Conservation (phyloP, 73 alveolate genomes). For the Diophrys appendiculata region DNA sequence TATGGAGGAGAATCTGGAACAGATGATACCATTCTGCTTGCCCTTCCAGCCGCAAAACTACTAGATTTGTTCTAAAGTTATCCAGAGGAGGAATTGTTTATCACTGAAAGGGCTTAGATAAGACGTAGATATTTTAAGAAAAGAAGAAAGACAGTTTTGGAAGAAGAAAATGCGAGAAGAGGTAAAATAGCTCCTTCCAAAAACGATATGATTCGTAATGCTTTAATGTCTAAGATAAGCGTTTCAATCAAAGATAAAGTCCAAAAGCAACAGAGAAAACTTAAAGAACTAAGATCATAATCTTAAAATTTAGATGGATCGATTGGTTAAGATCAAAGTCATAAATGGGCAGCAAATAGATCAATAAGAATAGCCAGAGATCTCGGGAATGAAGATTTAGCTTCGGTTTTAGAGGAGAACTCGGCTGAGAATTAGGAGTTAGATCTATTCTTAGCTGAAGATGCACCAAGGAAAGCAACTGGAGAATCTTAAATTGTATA, state of each 20-base stretch:
- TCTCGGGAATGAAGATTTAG: background rate
- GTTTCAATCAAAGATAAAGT: no score
- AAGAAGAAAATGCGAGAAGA: constrained; percentile 20
- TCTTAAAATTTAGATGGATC: background rate
- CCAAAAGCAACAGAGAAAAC: background rate
- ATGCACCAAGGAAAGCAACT: background rate
- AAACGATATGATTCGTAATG: no score
- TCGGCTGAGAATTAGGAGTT: background rate
- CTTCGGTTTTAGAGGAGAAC: background rate
- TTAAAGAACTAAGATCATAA: background rate
- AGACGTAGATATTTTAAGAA: constrained; percentile 50
- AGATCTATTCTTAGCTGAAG: background rate
- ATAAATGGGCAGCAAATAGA: background rate
- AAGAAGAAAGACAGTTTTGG: constrained; percentile 4
- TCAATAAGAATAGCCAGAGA: background rate
- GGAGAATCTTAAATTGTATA: background rate
- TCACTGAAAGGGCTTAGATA: constrained; percentile 34
- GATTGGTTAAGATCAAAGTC: background rate
- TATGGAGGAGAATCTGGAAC: no score
- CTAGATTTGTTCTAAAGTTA: constrained; percentile 28
- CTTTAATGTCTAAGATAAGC: no score
- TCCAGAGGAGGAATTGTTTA: constrained; percentile 32
- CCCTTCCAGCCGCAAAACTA: constrained; percentile 22
- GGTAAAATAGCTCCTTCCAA: background rate
- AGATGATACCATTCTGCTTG: constrained; percentile 16